Evolutionary conservation across 208 protist genomes (phyloP).

Genomic region (Angomonas desouzai): DNA sequence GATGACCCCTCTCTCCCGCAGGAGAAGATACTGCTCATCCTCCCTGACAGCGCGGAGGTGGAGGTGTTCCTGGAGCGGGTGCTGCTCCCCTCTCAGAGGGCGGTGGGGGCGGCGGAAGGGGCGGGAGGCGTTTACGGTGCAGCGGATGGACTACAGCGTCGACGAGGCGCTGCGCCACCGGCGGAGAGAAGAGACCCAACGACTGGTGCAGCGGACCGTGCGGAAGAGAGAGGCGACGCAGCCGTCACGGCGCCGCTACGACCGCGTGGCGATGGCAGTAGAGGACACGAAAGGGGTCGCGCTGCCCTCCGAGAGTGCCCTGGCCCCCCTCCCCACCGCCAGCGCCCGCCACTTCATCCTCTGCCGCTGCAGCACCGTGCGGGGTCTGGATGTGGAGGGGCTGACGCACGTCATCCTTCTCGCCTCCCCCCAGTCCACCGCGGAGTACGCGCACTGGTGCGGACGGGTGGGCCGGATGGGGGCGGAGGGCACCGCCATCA

Average conservation of each 20-base stretch:
- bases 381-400: slow-evolving; percentile 62
- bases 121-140: slow-evolving; percentile 24
- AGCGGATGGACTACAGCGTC: slow-evolving; percentile 39
- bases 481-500: slow-evolving; percentile 42
- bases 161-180: slow-evolving; percentile 27
- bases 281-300: neutral
- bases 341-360: slow-evolving; percentile 37
- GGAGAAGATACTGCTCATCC: slow-evolving; percentile 43
- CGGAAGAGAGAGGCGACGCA: slow-evolving; percentile 1
- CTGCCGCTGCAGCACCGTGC: slow-evolving; percentile 40
- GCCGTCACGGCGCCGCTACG: neutral
- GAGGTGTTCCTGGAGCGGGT: slow-evolving; percentile 45
- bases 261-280: neutral
- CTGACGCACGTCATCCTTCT: slow-evolving; percentile 81
- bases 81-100: slow-evolving; percentile 51
- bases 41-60: slow-evolving; percentile 53
- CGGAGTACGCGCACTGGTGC: slow-evolving; percentile 86
- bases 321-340: neutral
- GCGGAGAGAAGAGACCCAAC: slow-evolving; percentile 23
- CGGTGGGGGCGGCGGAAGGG: no score
- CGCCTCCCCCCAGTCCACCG: slow-evolving; percentile 36
- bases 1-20: neutral
- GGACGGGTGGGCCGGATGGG: slow-evolving; percentile 83
- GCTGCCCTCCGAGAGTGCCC: neutral
- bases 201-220: slow-evolving; percentile 35